These are phyloP conservation scores for Starmerella apis DNA, from an alignment of 805 yeast species.

Conservation along the genomic window DNA sequence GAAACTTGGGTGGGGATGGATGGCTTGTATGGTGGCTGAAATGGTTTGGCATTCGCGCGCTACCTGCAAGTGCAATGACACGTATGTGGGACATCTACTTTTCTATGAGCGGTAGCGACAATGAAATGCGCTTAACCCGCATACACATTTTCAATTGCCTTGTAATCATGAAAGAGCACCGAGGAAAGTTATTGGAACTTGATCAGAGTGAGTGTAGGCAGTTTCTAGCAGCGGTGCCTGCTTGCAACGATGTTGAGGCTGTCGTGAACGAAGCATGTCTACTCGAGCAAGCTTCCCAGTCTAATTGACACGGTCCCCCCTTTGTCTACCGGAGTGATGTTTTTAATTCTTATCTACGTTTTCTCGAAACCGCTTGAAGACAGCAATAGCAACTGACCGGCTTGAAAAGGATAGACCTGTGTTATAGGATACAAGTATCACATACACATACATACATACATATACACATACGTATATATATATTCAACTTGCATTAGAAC, in stretches of 20 bases:
- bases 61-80: conserved; percentile 73
- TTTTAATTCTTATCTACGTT: conserved; percentile 18
- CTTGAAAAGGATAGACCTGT: neutral
- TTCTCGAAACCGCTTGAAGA: conserved; percentile 20
- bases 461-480: no score
- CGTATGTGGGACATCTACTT: conserved; percentile 79
- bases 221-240: conserved; percentile 37
- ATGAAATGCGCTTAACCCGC: neutral
- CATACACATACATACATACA: neutral
- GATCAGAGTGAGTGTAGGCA: conserved; percentile 86
- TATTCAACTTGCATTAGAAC: no score
- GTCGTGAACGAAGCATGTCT: conserved; percentile 18
- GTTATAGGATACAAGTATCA: neutral
- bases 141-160: conserved; percentile 61
- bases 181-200: conserved; percentile 66
- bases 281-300: conserved; percentile 1
- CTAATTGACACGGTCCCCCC: neutral
- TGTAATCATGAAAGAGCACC: conserved; percentile 71
- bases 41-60: conserved; percentile 76
- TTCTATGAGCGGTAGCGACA: conserved; percentile 43
- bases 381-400: conserved; percentile 8
- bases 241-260: conserved; percentile 20
- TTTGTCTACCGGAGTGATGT: conserved; percentile 12
- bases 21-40: conserved; percentile 96
- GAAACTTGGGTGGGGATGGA: conserved; percentile 53